Evolutionary conservation across 225 moss, liverwort and hornwort genomes (phyloP).

Genomic region (Pleurozium schreberi): DNA sequence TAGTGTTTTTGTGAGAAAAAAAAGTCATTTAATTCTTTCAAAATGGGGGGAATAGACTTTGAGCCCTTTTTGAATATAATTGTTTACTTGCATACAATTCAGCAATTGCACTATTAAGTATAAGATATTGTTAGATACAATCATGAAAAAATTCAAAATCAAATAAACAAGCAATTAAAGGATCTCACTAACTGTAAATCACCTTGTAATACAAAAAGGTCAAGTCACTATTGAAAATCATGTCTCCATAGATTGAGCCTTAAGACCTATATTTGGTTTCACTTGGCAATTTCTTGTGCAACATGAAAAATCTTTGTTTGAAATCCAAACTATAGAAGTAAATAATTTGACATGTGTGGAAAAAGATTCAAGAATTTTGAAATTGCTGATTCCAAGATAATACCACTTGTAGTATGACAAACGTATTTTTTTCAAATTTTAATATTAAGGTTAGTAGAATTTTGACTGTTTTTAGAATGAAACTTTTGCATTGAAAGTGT

Average conservation of each 20-base stretch:
- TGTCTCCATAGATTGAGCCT: too few species aligned
- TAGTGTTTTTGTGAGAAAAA: neutral
- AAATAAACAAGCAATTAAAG: too few species aligned
- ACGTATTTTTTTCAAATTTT: neutral
- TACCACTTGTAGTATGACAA: neutral
- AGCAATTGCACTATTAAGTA: too few species aligned
- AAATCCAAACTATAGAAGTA: neutral
- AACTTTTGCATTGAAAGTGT: neutral
- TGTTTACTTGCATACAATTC: too few species aligned
- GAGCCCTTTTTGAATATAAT: too few species aligned
- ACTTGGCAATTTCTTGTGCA: neutral
- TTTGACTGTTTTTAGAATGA: neutral
- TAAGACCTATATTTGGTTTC: neutral
- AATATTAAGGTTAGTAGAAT: accelerated
- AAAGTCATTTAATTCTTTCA: neutral
- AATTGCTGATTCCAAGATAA: neutral
- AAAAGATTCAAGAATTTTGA: neutral
- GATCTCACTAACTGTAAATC: too few species aligned
- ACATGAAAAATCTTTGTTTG: too few species aligned
- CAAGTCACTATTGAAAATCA: too few species aligned
- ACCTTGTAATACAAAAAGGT: too few species aligned
- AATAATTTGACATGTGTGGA: too few species aligned
- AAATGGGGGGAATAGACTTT: neutral
- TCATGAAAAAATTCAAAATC: too few species aligned
- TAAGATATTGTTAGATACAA: too few species aligned